Base-by-base conservation (phyloP, 2,329 filamentous ascomycete genomes). In the Epicoccum sorghinum region DNA sequence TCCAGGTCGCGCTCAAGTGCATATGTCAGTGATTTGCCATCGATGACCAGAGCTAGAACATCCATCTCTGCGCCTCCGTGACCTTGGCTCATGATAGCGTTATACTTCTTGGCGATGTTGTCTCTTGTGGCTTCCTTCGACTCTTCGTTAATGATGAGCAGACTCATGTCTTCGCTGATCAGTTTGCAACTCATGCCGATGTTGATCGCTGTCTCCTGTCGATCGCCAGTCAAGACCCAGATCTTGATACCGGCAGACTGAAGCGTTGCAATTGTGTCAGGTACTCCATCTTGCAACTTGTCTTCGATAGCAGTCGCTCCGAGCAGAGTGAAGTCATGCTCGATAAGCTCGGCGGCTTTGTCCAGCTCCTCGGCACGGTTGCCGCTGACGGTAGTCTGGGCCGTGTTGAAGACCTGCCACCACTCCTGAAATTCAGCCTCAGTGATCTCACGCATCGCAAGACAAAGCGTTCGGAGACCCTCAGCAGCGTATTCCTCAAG, bases 181-280 rank as follows among this genome's bases (percentile, higher is more conserved):
- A 99, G 84, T 78, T 98, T 98, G 79, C 95, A 99, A 74, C 92
- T 97, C 95, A 99, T 99, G 61, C 96, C 95, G 64, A 99, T 99
- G 75, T 99, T 99, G 83, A 99, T 99, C 52, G 95, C 95, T 25
- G 95, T 99, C 77, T 99, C 95, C 77, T 99, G 96, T 67, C 95
- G 86, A 80, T 99, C 95, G 66, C 95, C 95, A 35, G 95, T 99
- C 75, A 99, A 77, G 18, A 99, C 95, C 95, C 95, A 99, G 50
- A 99, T 89, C 78, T 99, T 99, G 81, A 99, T 98, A 47, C 93
- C 93, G 23, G 96, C 95, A 61, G 93, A 90, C 75, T 99, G 96
- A 25, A 99, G 81, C 0, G 95, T 99, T 74, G 97, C 92, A 54
- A 99, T 99, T 0, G 95, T 99, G 75, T 99, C 95, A 2, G 95